Base-by-base conservation (phyloP, 2,329 filamentous ascomycete species). In the Xylaria sp. region DNA sequence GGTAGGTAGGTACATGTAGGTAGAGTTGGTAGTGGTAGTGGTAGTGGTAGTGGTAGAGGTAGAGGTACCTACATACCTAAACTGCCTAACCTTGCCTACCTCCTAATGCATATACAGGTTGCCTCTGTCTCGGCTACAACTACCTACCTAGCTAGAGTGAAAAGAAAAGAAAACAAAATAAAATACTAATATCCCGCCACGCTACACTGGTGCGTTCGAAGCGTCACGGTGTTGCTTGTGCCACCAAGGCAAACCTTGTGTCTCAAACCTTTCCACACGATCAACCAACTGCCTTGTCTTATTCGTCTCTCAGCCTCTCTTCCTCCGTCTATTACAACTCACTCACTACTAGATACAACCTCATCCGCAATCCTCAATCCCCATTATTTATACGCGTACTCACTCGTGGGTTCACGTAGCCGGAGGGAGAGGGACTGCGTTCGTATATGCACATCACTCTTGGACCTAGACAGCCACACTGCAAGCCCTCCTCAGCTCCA, bases 241-340 rank as follows among this genome's bases (percentile, higher is more conserved):
- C 42, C 56, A 56, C 55, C 48, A 54, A 55, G 21, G 19, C 36
- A 54, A 65, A 62, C 55, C 48, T 59, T 60, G 65, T 61, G 39
- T 62, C 63, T 14, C 17, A 32, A 34, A 47, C 9, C 34, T 61
- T 61, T 65, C 65, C 39, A 61, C 47, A 50, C 24, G 24, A 27
- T n/a, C 21, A 39, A 42, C 32, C 53, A 27, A 36, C 51, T 36
- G 30, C 7, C 48, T 30, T 12, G 47, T 50, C 11, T 24, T 27
- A 14, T 34, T 55, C 17, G 19, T 36, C 24, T 36, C 2, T 3
- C 27, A 9, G 5, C 51, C 34, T 1, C 48, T 51, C 24, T 30
- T 14, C 24, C 48, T 51, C 11, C 48, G 6, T 24, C 48, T 51
- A 47, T 1, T 2, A 47, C 8, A n/a, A n/a, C n/a, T n/a, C n/a